These are phyloP conservation scores for Populus tremula DNA, from an alignment of 345 rosid genomes.

Conservation along the genomic window DNA sequence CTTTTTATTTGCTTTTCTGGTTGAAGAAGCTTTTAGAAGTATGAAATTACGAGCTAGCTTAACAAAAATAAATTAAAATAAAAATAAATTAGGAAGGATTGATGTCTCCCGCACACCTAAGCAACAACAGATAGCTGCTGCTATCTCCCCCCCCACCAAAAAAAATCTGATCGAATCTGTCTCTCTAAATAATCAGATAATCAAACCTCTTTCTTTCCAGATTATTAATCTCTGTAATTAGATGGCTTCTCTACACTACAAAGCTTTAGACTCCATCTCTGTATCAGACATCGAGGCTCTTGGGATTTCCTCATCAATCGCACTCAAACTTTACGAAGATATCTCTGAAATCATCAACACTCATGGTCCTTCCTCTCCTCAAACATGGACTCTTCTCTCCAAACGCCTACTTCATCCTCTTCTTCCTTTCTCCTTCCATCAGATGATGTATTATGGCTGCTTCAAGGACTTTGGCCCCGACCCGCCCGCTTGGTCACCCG, in stretches of 20 bases:
- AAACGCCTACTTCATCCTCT: constrained; percentile 51
- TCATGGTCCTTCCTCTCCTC: constrained; percentile 43
- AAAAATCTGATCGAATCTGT: too few relatives aligned
- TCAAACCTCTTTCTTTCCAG: neutral
- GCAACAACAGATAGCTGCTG: too few relatives aligned
- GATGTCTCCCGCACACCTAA: too few relatives aligned
- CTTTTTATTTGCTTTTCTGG: too few relatives aligned
- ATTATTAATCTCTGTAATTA: too few relatives aligned
- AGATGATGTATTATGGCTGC: constrained; percentile 82
- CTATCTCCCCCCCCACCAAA: too few relatives aligned
- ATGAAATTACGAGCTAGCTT: too few relatives aligned
- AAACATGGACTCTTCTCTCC: constrained; percentile 59
- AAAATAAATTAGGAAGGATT: too few relatives aligned
- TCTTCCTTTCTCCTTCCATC: constrained; percentile 85
- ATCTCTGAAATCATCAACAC: constrained; percentile 37
- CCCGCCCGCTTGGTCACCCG: constrained; percentile 90
- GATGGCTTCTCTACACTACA: constrained; percentile 37
- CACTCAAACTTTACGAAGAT: constrained; percentile 40
- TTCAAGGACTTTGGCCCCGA: constrained; percentile 75
- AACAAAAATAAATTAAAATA: too few relatives aligned
- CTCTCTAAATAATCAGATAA: neutral
- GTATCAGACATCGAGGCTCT: constrained; percentile 53
- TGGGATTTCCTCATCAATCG: constrained; percentile 44
- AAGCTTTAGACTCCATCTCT: constrained; percentile 48
- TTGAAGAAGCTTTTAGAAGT: too few relatives aligned